Percentiles rank a stretch among this genome's conserved stretches.
Evolutionary conservation across 2,329 filamentous ascomycete genomes (phyloP).

Genomic region (Amphichorda felina): DNA sequence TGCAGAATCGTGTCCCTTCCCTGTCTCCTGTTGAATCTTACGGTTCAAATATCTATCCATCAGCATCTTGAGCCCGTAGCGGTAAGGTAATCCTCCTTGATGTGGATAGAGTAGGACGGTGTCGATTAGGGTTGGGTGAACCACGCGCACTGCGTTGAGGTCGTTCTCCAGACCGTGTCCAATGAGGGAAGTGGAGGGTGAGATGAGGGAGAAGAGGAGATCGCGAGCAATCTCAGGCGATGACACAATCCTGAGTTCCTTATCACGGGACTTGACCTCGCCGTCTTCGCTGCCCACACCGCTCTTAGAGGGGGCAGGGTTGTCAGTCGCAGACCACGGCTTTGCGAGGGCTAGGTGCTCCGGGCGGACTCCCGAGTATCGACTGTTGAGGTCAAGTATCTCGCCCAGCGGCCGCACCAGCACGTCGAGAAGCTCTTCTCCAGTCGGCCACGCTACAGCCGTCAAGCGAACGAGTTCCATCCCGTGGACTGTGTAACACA

Average conservation of each 20-base stretch:
- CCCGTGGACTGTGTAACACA: conserved; percentile 86
- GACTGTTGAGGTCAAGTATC: conserved; percentile 80
- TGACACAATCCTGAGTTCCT: conserved; percentile 57
- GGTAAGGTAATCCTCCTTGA: conserved; percentile 60
- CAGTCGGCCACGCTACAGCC: conserved; percentile 74
- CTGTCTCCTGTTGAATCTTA: conserved; percentile 64
- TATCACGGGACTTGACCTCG: conserved; percentile 15
- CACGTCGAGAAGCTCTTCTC: conserved; percentile 66
- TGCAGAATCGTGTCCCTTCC: conserved; percentile 72
- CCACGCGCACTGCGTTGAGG: conserved; percentile 70
- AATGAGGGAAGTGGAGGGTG: conserved; percentile 70
- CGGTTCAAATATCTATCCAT: conserved; percentile 57
- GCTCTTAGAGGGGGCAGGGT: conserved; percentile 12
- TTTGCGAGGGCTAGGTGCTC: conserved; percentile 63
- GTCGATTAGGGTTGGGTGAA: conserved; percentile 78
- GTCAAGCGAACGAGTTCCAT: conserved; percentile 86
- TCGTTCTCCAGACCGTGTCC: conserved; percentile 96
- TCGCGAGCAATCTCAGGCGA: conserved; percentile 65
- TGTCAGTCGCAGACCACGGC: conserved; percentile 29
- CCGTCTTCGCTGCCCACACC: conserved; percentile 14
- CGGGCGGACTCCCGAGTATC: conserved; percentile 76
- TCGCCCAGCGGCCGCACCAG: conserved; percentile 76
- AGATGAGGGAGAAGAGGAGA: conserved; percentile 65
- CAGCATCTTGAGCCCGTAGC: conserved; percentile 66
- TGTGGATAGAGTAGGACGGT: conserved; percentile 80